These are phyloP conservation scores for Botrytis paeoniae DNA, from an alignment of 2,329 filamentous ascomycete species.

Conservation along the genomic window DNA sequence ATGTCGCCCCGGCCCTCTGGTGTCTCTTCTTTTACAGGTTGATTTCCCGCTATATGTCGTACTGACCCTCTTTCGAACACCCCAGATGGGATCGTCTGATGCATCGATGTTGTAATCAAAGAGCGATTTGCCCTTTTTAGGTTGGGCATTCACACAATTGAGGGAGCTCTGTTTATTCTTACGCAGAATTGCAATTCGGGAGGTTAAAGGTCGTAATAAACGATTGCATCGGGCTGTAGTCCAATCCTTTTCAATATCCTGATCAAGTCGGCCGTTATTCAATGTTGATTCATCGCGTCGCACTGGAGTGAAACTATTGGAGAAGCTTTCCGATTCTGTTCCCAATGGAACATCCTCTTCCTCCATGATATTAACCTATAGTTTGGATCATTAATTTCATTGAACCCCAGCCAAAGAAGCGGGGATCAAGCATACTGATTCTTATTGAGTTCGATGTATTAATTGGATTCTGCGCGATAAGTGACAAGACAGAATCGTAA, in stretches of 20 bases:
- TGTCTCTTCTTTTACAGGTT: conserved; percentile 25
- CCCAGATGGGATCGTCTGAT: conserved; percentile 1
- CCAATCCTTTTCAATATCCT: conserved; percentile 37
- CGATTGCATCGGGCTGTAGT: conserved; percentile 45
- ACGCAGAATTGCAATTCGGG: conserved; percentile 43
- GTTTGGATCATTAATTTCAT: background rate
- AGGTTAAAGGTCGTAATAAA: conserved; percentile 44
- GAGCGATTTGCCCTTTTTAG: conserved; percentile 3
- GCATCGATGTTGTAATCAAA: background rate
- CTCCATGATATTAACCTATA: conserved; percentile 11
- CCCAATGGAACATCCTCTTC: conserved; percentile 11
- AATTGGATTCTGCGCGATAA: background rate
- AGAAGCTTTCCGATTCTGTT: conserved; percentile 3
- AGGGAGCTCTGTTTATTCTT: conserved; percentile 34
- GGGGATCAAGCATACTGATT: conserved; percentile 2
- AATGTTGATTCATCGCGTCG: conserved; percentile 30
- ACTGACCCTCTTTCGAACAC: conserved; percentile 30
- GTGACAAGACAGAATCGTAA: background rate
- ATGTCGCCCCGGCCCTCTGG: background rate
- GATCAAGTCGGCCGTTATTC: conserved; percentile 25
- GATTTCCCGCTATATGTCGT: conserved; percentile 31
- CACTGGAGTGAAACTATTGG: conserved; percentile 34
- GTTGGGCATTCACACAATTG: conserved; percentile 3
- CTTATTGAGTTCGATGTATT: background rate
- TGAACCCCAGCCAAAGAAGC: background rate